Evolutionary conservation across 495 filamentous ascomycete species (phyloP).

Genomic region (Aspergillus carlsbadensis): DNA sequence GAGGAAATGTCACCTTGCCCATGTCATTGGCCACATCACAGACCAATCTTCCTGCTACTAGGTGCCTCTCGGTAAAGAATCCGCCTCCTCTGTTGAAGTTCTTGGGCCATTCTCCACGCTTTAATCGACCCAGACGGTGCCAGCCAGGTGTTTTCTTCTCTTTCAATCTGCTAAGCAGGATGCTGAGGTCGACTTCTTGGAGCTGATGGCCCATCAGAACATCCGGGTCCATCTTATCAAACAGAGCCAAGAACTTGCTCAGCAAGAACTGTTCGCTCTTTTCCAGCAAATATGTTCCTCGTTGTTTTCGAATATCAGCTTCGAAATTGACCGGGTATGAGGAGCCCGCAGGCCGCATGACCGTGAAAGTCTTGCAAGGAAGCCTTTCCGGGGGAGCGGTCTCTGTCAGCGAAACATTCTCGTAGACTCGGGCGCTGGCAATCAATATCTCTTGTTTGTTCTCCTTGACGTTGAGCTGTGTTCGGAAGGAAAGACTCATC

Average conservation of each 20-base stretch:
- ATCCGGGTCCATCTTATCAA: constrained; percentile 87
- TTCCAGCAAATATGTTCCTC: constrained; percentile 72
- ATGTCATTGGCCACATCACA: constrained; percentile 96
- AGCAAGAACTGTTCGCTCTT: constrained; percentile 81
- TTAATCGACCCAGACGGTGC: constrained; percentile 86
- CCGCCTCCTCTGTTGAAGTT: constrained; percentile 83
- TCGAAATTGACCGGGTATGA: constrained; percentile 87
- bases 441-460: constrained; percentile 96
- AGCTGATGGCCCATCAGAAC: constrained; percentile 93
- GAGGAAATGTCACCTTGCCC: constrained; percentile 61
- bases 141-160: constrained; percentile 90
- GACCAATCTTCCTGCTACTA: constrained; percentile 84
- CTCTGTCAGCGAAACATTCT: constrained; percentile 82
- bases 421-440: constrained; percentile 87
- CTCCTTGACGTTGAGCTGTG: constrained; percentile 82
- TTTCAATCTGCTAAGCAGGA: constrained; percentile 80
- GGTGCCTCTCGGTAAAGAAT: constrained; percentile 87
- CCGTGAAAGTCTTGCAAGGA: constrained; percentile 84
- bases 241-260: constrained; percentile 81
- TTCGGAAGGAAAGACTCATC: constrained; percentile 90
- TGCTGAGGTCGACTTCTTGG: constrained; percentile 93
- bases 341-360: constrained; percentile 76
- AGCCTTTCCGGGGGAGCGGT: constrained; percentile 85
- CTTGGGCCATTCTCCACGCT: constrained; percentile 81
- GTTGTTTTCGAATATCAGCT: constrained; percentile 64